phyloP scores from a whole-genome alignment of 2,329 filamentous ascomycete genomes.

The Amesomyces nigricolor region DNA sequence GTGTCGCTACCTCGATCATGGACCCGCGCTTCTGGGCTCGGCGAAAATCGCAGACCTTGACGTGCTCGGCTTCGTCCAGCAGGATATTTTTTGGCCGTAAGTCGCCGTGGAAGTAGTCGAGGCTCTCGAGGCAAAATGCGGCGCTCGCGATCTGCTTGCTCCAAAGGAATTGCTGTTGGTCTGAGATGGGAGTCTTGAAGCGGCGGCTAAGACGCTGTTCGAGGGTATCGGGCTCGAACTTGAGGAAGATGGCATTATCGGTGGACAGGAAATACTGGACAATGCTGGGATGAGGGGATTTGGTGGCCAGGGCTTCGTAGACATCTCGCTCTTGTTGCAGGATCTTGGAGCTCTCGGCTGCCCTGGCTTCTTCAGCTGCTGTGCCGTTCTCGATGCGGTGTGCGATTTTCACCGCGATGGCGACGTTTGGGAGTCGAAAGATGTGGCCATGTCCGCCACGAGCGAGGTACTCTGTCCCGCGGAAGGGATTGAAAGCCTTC shows the following conservation, averaged over 20 bases:
- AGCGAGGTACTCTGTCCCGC: neutral
- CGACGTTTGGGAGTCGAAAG: neutral
- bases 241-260: neutral
- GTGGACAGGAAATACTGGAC: neutral
- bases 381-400: constrained; percentile 1
- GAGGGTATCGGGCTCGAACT: neutral
- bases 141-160: constrained; percentile 1
- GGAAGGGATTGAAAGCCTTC: constrained; percentile 1
- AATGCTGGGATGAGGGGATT: neutral
- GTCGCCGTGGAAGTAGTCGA: constrained; percentile 12
- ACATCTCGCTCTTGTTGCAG: neutral
- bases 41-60: constrained; percentile 15
- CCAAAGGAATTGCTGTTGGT: neutral
- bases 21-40: neutral
- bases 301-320: neutral
- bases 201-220: neutral
- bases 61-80: constrained; percentile 12
- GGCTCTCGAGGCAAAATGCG: neutral
- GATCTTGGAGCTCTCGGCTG: neutral
- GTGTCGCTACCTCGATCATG: neutral
- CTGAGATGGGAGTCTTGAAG: neutral
- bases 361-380: neutral
- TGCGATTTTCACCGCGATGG: constrained; percentile 1
- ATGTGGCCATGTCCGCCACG: constrained; percentile 1
- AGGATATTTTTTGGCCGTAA: constrained; percentile 13